Evolutionary conservation across 192 early-diverging fungal species (phyloP).

Genomic region (Dimargaris cristalligena): DNA sequence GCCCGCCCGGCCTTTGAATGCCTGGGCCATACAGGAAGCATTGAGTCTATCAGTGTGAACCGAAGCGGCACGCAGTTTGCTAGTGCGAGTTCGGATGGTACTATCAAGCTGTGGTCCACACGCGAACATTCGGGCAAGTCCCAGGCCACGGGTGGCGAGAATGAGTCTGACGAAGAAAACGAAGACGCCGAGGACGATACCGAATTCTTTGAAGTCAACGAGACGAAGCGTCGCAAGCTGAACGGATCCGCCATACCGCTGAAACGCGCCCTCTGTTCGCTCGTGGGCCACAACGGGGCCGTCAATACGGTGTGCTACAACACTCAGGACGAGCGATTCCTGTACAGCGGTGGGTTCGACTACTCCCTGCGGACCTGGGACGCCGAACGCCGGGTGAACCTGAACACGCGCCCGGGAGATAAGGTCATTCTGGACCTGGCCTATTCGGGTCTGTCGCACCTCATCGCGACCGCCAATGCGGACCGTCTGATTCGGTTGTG

Average conservation of each 20-base stretch:
- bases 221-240: constrained; percentile 13
- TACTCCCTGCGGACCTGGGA: constrained; percentile 88
- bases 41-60: constrained; percentile 59
- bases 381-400: constrained; percentile 52
- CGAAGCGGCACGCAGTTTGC: constrained; percentile 20
- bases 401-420: constrained; percentile 71
- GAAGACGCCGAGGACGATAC: constrained; percentile 19
- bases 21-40: constrained; percentile 60
- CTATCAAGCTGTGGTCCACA: constrained; percentile 65
- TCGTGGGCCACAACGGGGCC: constrained; percentile 60
- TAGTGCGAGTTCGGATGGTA: constrained; percentile 52
- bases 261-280: constrained; percentile 24
- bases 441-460: constrained; percentile 44
- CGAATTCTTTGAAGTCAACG: constrained; percentile 8
- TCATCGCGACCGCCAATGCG: constrained; percentile 78
- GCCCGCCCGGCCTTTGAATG: constrained; percentile 36
- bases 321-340: constrained; percentile 31
- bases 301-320: constrained; percentile 61
- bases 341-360: constrained; percentile 86
- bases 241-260: background rate
- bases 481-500: constrained; percentile 73
- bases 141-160: too few relatives aligned
- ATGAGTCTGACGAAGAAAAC: constrained; percentile 23
- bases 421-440: constrained; percentile 59
- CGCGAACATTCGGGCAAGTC: constrained; percentile 31